A percentile compares a stretch with the other conserved stretches of the same genome.
These are phyloP conservation scores for Vicia faba DNA, from an alignment of 306 rosid genomes.

Conservation along the genomic window DNA sequence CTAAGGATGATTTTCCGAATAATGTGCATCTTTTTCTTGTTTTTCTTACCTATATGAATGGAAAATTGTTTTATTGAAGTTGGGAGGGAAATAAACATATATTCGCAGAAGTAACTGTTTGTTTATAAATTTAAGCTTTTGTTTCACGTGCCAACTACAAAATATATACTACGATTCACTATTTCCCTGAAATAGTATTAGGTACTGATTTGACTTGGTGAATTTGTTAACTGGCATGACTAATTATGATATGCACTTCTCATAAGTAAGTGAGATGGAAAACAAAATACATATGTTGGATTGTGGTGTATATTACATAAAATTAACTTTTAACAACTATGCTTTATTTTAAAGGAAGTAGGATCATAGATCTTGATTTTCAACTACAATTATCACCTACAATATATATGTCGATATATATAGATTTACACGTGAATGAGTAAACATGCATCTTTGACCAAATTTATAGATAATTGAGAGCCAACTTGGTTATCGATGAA, in stretches of 20 bases:
- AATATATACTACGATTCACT: neutral
- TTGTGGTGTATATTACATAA: too few relatives aligned
- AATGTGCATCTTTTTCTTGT: neutral
- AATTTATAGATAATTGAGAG: neutral
- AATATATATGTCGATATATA: constrained; percentile 7
- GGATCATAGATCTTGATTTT: constrained; percentile 35
- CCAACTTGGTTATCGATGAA: constrained; percentile 19
- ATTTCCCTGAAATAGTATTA: constrained; percentile 22
- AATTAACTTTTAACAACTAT: neutral
- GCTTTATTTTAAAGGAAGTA: neutral
- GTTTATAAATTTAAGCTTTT: neutral
- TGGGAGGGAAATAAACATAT: neutral
- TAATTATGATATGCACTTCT: constrained; percentile 25
- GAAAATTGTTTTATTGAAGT: neutral
- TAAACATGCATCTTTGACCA: constrained; percentile 6
- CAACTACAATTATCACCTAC: constrained; percentile 25
- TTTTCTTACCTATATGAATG: neutral
- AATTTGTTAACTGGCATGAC: constrained; percentile 19
- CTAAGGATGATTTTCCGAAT: neutral
- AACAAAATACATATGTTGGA: neutral
- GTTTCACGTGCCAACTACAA: constrained; percentile 37
- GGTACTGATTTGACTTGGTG: constrained; percentile 27
- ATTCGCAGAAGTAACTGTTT: neutral
- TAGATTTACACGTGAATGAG: constrained; percentile 19
- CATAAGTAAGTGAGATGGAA: constrained; percentile 7